Base-by-base conservation (phyloP, 768 basidiomycete genomes). In the Artomyces pyxidatus region DNA sequence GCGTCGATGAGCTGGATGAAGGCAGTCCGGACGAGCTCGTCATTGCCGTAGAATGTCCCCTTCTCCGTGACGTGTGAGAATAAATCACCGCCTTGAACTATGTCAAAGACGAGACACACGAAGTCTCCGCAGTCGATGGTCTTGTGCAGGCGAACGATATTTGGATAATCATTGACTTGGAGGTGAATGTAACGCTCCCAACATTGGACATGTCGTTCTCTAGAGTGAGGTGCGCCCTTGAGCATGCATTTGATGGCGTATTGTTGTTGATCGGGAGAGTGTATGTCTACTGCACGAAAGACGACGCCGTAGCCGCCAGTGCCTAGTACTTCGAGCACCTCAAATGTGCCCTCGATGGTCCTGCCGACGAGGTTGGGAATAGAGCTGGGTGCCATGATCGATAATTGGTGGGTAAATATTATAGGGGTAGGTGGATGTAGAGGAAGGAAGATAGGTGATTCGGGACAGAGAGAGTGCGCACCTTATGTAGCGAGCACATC, bases 1-100 rank as follows among this genome's bases (percentile, higher is more conserved):
- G 74, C 69, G 53, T 74, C 72, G 54, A 76, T 48, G 54, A 78
- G 68, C 53, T 77, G 75, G 16, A 72, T 56, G 59, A 76, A 79
- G 42, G 72, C 71, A 19, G 57, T 48, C 44, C 65, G 68, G 60
- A 76, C 71, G 49, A 74, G 63, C 9, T 52, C 57, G 60, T 74
- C 70, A 54, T 75, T 61, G 44, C 71, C 68, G 41, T 61, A 42
- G 56, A 69, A 73, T 53, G 62, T 52, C 9, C 60, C 52, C 42
- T 49, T 35, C 12, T 59, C 54, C 19, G 47, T 41, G 59, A 76
- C 73, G 62, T 67, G 67, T 6, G 65, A 62, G 52, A 73, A 73
- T 41, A 77, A 61, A 52, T 76, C 74, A 19, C 75, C 73, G 29
- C 45, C 55, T 2, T 52, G 27, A 37, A 49, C 37, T 37, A 54